Evolutionary conservation across 345 rosid species (phyloP).

Genomic region (Cardamine resedifolia): DNA sequence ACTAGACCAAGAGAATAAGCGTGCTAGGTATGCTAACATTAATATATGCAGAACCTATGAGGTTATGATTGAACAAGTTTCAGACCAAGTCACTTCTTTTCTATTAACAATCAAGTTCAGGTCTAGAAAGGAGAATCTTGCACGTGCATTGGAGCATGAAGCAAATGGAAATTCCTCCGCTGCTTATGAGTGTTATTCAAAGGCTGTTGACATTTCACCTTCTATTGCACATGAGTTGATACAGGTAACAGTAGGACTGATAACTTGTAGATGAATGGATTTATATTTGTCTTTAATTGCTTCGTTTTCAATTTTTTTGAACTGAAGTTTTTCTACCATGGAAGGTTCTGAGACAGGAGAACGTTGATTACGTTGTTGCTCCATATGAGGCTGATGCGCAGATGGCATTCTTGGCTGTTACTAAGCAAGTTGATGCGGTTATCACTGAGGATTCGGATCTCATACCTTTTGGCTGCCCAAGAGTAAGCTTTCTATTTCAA

Average conservation of each 20-base stretch:
- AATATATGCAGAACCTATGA: not conserved
- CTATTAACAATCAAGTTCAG: constrained; percentile 39
- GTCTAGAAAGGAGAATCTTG: constrained; percentile 82
- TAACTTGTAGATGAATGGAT: not conserved
- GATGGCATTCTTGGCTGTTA: constrained; percentile 86
- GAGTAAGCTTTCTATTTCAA: constrained; percentile 55
- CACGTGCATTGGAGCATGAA: constrained; percentile 83
- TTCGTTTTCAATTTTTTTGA: constrained; percentile 9
- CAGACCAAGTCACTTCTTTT: not conserved
- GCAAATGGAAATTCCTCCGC: constrained; percentile 76
- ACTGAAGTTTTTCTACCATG: constrained; percentile 23
- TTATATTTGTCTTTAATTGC: not conserved
- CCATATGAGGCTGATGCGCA: constrained; percentile 99
- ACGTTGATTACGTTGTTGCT: constrained; percentile 72
- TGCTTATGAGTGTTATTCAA: constrained; percentile 88
- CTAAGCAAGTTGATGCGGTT: constrained; percentile 81
- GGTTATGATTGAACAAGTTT: not conserved
- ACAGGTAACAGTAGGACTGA: constrained; percentile 49
- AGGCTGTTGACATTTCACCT: constrained; percentile 97
- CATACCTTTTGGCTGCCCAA: constrained; percentile 93
- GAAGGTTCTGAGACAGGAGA: constrained; percentile 81
- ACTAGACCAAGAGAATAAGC: constrained; percentile 94
- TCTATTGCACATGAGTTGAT: constrained; percentile 78
- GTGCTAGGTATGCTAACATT: constrained; percentile 65
- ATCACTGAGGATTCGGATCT: constrained; percentile 99